phyloP scores from a whole-genome alignment of 768 basidiomycete genomes.

The Agrocybe chaxingu region DNA sequence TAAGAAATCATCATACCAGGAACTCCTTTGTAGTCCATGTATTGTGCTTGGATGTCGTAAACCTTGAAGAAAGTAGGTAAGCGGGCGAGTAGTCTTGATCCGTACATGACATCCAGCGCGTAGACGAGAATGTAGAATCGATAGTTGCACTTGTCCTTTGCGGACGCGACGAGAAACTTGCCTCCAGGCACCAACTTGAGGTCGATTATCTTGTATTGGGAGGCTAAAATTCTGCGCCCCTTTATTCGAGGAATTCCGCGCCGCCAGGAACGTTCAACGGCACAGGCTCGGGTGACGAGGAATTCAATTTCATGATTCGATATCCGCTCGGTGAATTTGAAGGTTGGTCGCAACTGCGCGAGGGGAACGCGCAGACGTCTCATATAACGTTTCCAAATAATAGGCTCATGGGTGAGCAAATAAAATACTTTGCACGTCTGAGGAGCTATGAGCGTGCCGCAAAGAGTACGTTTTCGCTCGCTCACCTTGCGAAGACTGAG shows the following conservation, averaged over 20 bases:
- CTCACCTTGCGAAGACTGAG: slow-evolving; percentile 42
- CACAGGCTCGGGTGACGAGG: slow-evolving; percentile 56
- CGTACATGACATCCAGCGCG: slow-evolving; percentile 52
- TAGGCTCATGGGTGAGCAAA: slow-evolving; percentile 61
- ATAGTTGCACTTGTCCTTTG: slow-evolving; percentile 37
- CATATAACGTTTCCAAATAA: slow-evolving; percentile 69
- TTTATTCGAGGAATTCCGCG: slow-evolving; percentile 32
- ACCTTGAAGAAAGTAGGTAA: slow-evolving; percentile 48
- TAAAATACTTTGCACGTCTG: slow-evolving; percentile 61
- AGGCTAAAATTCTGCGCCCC: slow-evolving; percentile 19
- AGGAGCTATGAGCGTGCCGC: too few species aligned
- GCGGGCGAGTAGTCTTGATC: slow-evolving; percentile 44
- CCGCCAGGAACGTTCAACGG: slow-evolving; percentile 60
- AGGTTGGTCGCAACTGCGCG: slow-evolving; percentile 59
- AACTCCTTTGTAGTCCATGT: slow-evolving; percentile 41
- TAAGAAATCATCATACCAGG: slow-evolving; percentile 58
- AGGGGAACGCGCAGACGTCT: slow-evolving; percentile 50
- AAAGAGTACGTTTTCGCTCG: neutral
- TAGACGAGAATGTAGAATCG: slow-evolving; percentile 53
- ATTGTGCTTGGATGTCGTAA: slow-evolving; percentile 58
- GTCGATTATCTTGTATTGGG: slow-evolving; percentile 40
- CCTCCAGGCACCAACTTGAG: slow-evolving; percentile 65
- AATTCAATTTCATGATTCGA: slow-evolving; percentile 51
- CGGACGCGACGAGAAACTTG: slow-evolving; percentile 63
- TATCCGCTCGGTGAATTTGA: slow-evolving; percentile 34